Percentiles rank a stretch among this genome's conserved stretches.
Conservation (phyloP, 208 protist genomes). For the Herpetomonas tarakana region DNA sequence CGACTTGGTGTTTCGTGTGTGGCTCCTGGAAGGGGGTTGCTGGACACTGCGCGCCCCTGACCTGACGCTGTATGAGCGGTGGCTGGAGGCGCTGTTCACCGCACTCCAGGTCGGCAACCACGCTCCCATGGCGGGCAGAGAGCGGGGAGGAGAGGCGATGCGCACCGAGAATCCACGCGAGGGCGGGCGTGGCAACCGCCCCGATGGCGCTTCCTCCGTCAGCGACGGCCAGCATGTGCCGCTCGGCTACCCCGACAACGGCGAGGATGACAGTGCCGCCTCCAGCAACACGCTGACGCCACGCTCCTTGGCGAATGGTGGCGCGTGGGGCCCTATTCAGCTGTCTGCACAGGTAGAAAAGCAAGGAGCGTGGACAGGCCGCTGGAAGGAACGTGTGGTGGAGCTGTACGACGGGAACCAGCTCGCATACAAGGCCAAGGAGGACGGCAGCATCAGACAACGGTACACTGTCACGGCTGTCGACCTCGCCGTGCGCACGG, state of each 20-base stretch:
- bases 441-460: slow-evolving; percentile 24
- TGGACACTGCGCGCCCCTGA: slow-evolving; percentile 63
- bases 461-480: slow-evolving; percentile 46
- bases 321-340: slow-evolving; percentile 11
- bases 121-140: too few relatives aligned
- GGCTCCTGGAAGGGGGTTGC: slow-evolving; percentile 64
- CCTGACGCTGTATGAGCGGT: slow-evolving; percentile 38
- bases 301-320: slow-evolving; percentile 6
- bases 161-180: too few relatives aligned
- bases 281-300: slow-evolving; percentile 7
- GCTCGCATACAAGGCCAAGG: slow-evolving; percentile 43
- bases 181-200: background rate
- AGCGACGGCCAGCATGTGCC: too few relatives aligned
- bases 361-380: slow-evolving; percentile 52
- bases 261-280: background rate
- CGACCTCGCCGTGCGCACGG: slow-evolving; percentile 27
- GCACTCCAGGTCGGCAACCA: slow-evolving; percentile 15
- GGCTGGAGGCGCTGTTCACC: slow-evolving; percentile 30
- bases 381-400: slow-evolving; percentile 58
- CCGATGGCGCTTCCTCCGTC: background rate
- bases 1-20: slow-evolving; percentile 52
- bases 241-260: too few relatives aligned
- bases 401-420: slow-evolving; percentile 47
- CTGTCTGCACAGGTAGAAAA: slow-evolving; percentile 53
- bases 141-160: too few relatives aligned